Conservation (phyloP, 176 grass and related monocot species). For the Elymus sibiricus region DNA sequence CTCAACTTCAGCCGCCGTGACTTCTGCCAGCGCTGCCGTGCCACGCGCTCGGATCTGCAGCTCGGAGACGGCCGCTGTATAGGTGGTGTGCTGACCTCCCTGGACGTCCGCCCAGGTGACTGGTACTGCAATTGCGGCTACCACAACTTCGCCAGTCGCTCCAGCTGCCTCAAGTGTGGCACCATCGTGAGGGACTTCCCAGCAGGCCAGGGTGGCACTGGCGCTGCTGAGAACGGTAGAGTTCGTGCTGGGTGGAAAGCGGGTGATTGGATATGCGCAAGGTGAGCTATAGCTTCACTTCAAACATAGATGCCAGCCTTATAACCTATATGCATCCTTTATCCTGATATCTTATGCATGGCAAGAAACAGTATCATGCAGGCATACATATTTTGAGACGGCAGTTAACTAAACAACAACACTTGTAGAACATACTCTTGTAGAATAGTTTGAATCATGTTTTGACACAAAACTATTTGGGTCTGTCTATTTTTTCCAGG, state of each 20-base stretch:
- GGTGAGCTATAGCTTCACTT: slow-evolving; percentile 40
- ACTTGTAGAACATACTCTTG: neutral
- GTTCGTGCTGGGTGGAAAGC: slow-evolving; percentile 60
- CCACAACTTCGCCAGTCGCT: slow-evolving; percentile 93
- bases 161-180: slow-evolving; percentile 81
- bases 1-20: slow-evolving; percentile 93
- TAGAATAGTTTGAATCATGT: neutral
- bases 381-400: neutral
- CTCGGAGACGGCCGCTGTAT: slow-evolving; percentile 19
- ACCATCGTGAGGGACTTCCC: slow-evolving; percentile 54
- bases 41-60: slow-evolving; percentile 41
- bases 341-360: slow-evolving; percentile 4
- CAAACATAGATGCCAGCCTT: neutral
- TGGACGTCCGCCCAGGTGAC: slow-evolving; percentile 70
- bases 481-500: slow-evolving; percentile 33
- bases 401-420: neutral
- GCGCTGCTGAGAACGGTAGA: slow-evolving; percentile 21
- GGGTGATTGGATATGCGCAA: slow-evolving; percentile 92
- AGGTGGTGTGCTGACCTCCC: slow-evolving; percentile 45
- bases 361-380: slow-evolving; percentile 21
- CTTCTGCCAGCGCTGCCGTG: slow-evolving; percentile 77
- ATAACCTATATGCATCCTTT: neutral
- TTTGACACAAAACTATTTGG: neutral
- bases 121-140: slow-evolving; percentile 96
- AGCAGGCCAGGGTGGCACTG: slow-evolving; percentile 29